Evolutionary conservation across 495 filamentous ascomycete species (phyloP).

Genomic region (Trichoderma orchidacearum): DNA sequence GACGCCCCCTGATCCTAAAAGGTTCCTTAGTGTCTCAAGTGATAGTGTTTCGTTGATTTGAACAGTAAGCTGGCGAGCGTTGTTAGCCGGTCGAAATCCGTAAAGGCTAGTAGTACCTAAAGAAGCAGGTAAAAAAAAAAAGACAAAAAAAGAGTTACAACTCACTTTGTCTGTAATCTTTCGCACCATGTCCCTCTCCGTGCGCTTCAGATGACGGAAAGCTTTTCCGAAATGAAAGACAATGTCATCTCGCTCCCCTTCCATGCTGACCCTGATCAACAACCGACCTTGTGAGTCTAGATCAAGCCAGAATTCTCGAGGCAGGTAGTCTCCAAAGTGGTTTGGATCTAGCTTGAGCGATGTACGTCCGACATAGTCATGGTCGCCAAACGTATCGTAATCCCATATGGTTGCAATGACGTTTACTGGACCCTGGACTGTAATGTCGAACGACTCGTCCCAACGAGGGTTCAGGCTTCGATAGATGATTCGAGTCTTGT

Average conservation of each 20-base stretch:
- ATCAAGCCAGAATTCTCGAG: slow-evolving; percentile 93
- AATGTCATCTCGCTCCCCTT: slow-evolving; percentile 95
- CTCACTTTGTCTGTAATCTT: slow-evolving; percentile 94
- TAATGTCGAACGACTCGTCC: slow-evolving; percentile 96
- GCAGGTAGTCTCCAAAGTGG: slow-evolving; percentile 91
- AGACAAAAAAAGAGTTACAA: no score
- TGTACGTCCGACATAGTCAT: slow-evolving; percentile 92
- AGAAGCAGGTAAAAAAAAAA: no score
- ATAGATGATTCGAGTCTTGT: slow-evolving; percentile 87
- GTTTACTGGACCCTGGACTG: slow-evolving; percentile 78
- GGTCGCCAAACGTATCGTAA: slow-evolving; percentile 93
- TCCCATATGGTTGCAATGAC: slow-evolving; percentile 98
- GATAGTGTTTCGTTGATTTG: slow-evolving; percentile 90
- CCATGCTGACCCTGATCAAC: slow-evolving; percentile 88
- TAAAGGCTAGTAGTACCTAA: neutral
- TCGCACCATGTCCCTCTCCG: slow-evolving; percentile 93
- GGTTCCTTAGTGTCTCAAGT: slow-evolving; percentile 55
- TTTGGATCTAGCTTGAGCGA: slow-evolving; percentile 88
- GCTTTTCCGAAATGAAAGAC: slow-evolving; percentile 98
- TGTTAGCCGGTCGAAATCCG: neutral
- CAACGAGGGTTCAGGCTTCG: slow-evolving; percentile 88
- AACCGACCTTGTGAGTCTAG: slow-evolving; percentile 90
- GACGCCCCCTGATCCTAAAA: slow-evolving; percentile 56
- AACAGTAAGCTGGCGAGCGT: slow-evolving; percentile 55
- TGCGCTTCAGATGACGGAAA: slow-evolving; percentile 86